Evolutionary conservation across 805 yeast species (phyloP), one percentile per base, ranked within the genome.

Genomic region (Hanseniaspora lindneri): DNA sequence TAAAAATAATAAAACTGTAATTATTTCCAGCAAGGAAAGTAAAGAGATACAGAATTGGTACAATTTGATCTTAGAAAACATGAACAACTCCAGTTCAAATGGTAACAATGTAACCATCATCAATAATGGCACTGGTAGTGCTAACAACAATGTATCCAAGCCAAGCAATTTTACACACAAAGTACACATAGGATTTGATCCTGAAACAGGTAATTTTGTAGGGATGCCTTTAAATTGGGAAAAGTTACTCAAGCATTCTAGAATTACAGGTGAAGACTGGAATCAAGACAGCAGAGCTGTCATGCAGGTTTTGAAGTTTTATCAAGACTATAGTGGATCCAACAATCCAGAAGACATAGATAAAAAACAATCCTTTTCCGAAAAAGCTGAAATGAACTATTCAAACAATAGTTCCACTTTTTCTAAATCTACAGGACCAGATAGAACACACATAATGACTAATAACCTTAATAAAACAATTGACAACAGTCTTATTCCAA

Each of bases 201-300:
- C 92, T 3, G 79, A 83, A 25, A 74, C 71, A 44, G 96, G 96
- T 10, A 82, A 81, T 41, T 88, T 83, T 63, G 86, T 94, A 1
- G 98, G 96, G 4, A 73, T 92, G 55, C 99, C 98, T 1, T 79
- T 79, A 13, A 92, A 86, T 55, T 92, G 98, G 98, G 89, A 86
- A 54, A 75, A 79, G 55, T 70, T 88, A 39, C 72, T 92, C 41
- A 75, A 80, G 41, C 87, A 87, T 20, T 83, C 92, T 49, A 89
- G 95, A 49, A 87, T 92, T 54, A 83, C 96, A 3, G 80, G 79
- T 52, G 89, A 81, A 56, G 99, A 92, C 59, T 92, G 88, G 74
- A 78, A 82, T 58, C 84, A 83, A 54, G 88, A 92, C 62, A 96
- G 98, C 0, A 88, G 85, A 58, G 97, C 96, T 0, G 96, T 92